Conservation (phyloP, 768 basidiomycete genomes). For the Pisolithus orientalis region DNA sequence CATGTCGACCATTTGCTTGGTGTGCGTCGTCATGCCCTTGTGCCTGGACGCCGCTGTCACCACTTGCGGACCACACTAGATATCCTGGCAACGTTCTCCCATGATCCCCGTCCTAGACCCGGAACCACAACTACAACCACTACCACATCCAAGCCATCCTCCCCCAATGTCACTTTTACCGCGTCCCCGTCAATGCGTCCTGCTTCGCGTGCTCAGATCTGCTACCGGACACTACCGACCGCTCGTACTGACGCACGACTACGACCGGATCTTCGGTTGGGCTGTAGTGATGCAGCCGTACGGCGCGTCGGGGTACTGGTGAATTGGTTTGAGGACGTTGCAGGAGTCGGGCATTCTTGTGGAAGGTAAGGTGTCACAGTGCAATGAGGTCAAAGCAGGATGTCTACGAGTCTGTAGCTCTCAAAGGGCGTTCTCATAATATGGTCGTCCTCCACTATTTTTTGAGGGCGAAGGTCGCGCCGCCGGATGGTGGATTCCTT, state of each 20-base stretch:
- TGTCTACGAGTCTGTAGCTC: no score
- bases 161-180: constrained; percentile 37
- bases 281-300: constrained; percentile 61
- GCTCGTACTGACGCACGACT: constrained; percentile 50
- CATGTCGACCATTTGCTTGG: background rate
- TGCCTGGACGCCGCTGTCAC: background rate
- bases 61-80: constrained; percentile 32
- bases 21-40: background rate
- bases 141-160: background rate
- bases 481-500: no score
- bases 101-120: background rate
- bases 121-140: background rate
- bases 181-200: constrained; percentile 53
- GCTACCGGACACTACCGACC: constrained; percentile 74
- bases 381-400: no score
- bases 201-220: constrained; percentile 52
- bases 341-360: constrained; percentile 14
- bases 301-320: constrained; percentile 60
- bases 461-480: no score
- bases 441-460: no score
- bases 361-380: no score
- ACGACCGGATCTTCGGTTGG: constrained; percentile 70
- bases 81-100: constrained; percentile 32
- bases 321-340: constrained; percentile 68
- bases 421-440: no score